These are phyloP conservation scores for Aspergillus tanneri DNA, from an alignment of 2,329 filamentous ascomycete species.

Conservation along the genomic window DNA sequence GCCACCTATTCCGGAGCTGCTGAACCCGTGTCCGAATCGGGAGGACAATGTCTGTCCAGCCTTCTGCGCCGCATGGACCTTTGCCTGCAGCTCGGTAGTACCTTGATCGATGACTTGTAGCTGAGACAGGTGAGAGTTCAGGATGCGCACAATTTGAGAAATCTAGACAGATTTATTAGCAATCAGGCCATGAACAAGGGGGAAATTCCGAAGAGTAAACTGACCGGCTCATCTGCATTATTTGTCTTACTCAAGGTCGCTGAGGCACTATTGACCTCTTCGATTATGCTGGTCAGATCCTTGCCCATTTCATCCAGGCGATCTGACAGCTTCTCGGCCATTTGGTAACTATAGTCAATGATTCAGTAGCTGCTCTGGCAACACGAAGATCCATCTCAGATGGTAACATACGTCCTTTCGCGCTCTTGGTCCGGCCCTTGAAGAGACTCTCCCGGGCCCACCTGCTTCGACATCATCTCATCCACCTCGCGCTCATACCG, in stretches of 20 bases:
- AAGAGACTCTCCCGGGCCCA: conserved; percentile 71
- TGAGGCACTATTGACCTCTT: conserved; percentile 95
- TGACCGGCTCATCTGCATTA: conserved; percentile 83
- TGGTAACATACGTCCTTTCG: conserved; percentile 70
- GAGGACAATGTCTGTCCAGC: conserved; percentile 60
- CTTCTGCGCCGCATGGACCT: conserved; percentile 80
- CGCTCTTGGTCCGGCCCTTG: conserved; percentile 92
- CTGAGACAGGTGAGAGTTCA: conserved; percentile 89
- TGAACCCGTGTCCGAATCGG: conserved; percentile 38
- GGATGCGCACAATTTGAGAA: conserved; percentile 90
- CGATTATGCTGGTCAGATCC: conserved; percentile 92
- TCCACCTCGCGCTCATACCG: conserved; percentile 91
- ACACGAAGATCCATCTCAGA: neutral
- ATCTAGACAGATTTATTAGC: conserved; percentile 55
- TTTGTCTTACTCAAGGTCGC: conserved; percentile 82
- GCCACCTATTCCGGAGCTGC: conserved; percentile 40
- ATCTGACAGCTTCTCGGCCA: conserved; percentile 89
- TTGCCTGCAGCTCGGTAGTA: conserved; percentile 74
- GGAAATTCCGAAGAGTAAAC: conserved; percentile 37
- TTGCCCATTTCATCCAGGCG: conserved; percentile 90
- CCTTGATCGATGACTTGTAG: conserved; percentile 91
- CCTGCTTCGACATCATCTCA: conserved; percentile 76
- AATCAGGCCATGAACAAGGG: neutral
- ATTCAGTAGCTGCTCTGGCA: conserved; percentile 21
- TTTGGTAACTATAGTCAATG: conserved; percentile 62